Evolutionary conservation across 225 moss, liverwort and hornwort species (phyloP), one percentile per base, ranked within the genome.

Genomic region (Asterella californica): DNA sequence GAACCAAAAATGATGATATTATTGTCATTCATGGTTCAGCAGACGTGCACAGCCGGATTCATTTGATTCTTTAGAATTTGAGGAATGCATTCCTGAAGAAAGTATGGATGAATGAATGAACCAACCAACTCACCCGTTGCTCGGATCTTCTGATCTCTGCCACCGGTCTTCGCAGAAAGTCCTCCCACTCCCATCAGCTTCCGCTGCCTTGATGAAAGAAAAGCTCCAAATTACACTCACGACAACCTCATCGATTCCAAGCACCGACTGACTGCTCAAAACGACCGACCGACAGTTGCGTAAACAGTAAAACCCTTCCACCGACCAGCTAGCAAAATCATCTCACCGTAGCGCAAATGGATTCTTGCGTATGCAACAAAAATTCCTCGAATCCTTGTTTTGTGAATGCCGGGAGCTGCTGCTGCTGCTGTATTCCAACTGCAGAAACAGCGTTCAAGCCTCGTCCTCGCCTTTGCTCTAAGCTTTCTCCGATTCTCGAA

Each of bases 91-190:
- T 36, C 36, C 67, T 42, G 18, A 34, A 0, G 34, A 36, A 36
- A n/a, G n/a, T n/a, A n/a, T n/a, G n/a, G n/a, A n/a, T 10, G 52
- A 17, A 14, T 52, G 12, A 67, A 17, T 47, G 47, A 18, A 71
- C 24, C 14, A 67, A 18, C 15, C 36, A n/a, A 66, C 79, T 83
- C 59, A 96, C 96, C 96, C 94, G 24, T 83, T 85, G 10, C 79
- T 83, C 34, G 90, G 85, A 79, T 93, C 93, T 78, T 84, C 86
- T 33, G 93, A 90, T 86, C 96, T 87, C 77, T 92, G 89, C 96
- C 96, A 97, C 66, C 89, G 87, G 59, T 97, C 94, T 63, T 86
- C 88, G 74, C 91, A 85, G 81, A 97, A 97, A 3, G 25, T 68
- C 80, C 77, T 87, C 69, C 93, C 91, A 79, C 85, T 89, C 71